phyloP scores from a whole-genome alignment of 176 grass and related monocot species.

The Aegilops sharonensis region DNA sequence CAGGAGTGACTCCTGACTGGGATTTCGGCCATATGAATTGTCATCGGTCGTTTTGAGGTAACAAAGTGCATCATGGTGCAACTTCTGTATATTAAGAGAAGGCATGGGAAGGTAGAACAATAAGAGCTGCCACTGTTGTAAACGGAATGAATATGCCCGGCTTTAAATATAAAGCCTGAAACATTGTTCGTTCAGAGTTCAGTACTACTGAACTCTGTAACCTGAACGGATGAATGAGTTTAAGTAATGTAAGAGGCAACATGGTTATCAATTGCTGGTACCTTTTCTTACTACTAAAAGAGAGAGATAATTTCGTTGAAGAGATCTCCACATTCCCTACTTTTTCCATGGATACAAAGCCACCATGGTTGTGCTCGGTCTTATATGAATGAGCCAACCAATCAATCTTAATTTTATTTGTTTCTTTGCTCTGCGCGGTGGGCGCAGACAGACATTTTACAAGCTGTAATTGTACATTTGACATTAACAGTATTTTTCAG shows the following conservation, averaged over 20 bases:
- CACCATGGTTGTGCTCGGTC: not conserved
- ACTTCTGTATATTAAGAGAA: not conserved
- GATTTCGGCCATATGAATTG: not conserved
- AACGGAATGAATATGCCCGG: not conserved
- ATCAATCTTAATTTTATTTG: slow-evolving; percentile 13
- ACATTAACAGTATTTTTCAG: slow-evolving; percentile 5
- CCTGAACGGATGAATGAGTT: not conserved
- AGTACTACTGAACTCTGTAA: not conserved
- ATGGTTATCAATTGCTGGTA: not conserved
- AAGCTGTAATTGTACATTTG: not conserved
- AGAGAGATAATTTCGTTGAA: not conserved
- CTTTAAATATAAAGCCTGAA: not conserved
- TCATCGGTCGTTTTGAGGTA: not conserved
- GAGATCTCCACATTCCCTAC: not conserved
- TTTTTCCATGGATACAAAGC: not conserved
- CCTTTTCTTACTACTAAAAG: not conserved
- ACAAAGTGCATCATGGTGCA: slow-evolving; percentile 19
- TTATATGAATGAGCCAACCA: not conserved
- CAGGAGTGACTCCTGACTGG: slow-evolving; percentile 54
- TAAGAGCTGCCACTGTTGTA: not conserved
- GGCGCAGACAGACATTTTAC: slow-evolving; percentile 1
- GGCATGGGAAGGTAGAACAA: not conserved
- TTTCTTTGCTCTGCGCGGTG: not conserved
- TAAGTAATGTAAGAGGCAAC: not conserved
- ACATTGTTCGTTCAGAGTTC: not conserved